Evolutionary conservation across 306 rosid genomes (phyloP).

Genomic region (Cucurbita ficifolia): DNA sequence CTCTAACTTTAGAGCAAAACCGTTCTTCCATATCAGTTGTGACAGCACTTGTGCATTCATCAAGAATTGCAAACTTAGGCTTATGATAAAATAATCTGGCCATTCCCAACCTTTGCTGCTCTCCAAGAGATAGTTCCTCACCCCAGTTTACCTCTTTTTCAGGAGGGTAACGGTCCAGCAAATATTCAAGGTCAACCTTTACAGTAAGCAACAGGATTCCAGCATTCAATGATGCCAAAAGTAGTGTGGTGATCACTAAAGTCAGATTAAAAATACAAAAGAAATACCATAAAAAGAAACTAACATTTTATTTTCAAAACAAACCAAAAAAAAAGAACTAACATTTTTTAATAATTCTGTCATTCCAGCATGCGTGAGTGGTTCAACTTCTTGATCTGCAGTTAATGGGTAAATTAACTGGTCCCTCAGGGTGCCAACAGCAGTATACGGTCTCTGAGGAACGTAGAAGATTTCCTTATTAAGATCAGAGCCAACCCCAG

Average conservation of each 20-base stretch:
- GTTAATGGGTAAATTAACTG: conserved; percentile 94
- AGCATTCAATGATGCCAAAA: neutral
- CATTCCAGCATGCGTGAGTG: conserved; percentile 73
- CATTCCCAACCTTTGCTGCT: conserved; percentile 97
- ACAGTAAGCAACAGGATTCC: conserved; percentile 14
- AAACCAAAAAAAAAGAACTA: neutral
- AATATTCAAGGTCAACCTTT: conserved; percentile 95
- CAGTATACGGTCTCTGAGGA: conserved; percentile 98
- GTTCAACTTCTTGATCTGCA: conserved; percentile 55
- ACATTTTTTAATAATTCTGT: conserved; percentile 50
- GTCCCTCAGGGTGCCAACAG: conserved; percentile 96
- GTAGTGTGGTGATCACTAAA: neutral
- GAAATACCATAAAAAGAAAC: neutral
- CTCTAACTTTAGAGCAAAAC: conserved; percentile 90
- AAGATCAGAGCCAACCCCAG: conserved; percentile 95
- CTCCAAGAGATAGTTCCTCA: conserved; percentile 91
- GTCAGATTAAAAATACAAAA: neutral
- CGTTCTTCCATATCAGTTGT: conserved; percentile 99
- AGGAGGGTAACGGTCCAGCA: conserved; percentile 76
- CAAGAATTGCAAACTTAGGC: conserved; percentile 98
- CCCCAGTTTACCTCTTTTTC: conserved; percentile 97
- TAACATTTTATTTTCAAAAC: neutral
- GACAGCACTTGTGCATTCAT: conserved; percentile 99
- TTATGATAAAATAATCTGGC: conserved; percentile 95
- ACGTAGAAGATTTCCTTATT: conserved; percentile 97